Conservation (phyloP, 2,329 filamentous ascomycete species). For the Epichloe hybrida region DNA sequence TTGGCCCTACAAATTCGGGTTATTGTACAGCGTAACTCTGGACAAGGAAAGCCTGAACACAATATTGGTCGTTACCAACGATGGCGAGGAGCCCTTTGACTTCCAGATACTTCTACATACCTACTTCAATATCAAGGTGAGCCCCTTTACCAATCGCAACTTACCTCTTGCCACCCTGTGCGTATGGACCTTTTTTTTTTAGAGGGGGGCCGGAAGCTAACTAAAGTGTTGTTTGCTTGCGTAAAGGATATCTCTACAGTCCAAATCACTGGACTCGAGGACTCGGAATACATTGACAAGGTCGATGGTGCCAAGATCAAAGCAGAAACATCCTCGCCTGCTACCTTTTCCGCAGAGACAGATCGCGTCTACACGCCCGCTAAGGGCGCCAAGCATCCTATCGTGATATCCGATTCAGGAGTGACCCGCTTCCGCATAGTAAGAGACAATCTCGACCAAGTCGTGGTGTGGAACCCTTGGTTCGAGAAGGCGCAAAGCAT, state of each 20-base stretch:
- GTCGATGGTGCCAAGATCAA: conserved; percentile 51
- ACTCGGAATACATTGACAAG: conserved; percentile 73
- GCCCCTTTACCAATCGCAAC: conserved; percentile 14
- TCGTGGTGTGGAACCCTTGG: conserved; percentile 98
- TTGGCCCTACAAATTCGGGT: conserved; percentile 79
- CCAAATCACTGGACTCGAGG: conserved; percentile 61
- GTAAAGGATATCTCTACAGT: conserved; percentile 61
- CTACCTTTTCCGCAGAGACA: conserved; percentile 65
- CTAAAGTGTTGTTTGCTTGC: not conserved
- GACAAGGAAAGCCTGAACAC: conserved; percentile 63
- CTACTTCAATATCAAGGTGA: conserved; percentile 69
- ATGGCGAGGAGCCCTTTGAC: conserved; percentile 70
- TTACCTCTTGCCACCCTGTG: not conserved
- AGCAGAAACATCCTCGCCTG: conserved; percentile 45
- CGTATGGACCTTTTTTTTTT: not conserved
- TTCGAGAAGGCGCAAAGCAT: conserved; percentile 69
- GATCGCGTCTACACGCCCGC: conserved; percentile 77
- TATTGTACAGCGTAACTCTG: conserved; percentile 88
- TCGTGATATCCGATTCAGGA: conserved; percentile 49
- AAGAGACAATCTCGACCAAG: conserved; percentile 73
- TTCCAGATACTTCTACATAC: conserved; percentile 88
- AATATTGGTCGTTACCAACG: conserved; percentile 76
- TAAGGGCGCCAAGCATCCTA: conserved; percentile 42
- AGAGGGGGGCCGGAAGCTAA: not conserved
- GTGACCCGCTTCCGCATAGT: conserved; percentile 57